Base-by-base conservation (phyloP, 768 basidiomycete genomes). In the Megacollybia marginata region DNA sequence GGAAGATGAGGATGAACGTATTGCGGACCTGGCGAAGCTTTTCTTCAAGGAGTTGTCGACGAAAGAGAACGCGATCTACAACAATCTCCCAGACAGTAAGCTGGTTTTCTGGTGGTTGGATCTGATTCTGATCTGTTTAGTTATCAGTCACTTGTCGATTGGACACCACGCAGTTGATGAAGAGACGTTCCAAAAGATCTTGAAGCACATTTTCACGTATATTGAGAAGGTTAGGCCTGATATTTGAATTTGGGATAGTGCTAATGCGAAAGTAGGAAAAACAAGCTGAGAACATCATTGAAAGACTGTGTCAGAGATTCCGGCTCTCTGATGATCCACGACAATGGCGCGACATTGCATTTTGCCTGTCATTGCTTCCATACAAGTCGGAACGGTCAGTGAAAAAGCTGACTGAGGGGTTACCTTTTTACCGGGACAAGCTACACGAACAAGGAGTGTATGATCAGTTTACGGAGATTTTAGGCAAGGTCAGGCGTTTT, bases 51-150 rank as follows among this genome's bases (percentile, higher is more conserved):
- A 98, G 62, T 69, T 99, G 47, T 86, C 91, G 33, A 93, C 91
- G 23, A 99, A 98, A 69, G 96, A 98, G 58, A 99, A 99, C 63
- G 96, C 94, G 7, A 94, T 99, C 50, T 97, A 98, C 64, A 98
- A 98, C 67, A 99, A 99, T 65, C 67, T 99, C 58, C 96, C 94
- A 2, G 96, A 99, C 68, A 88, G 90, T 89, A 58, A 33, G 82
- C 50, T 10, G 11, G 38, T 19, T 36, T 15, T 48, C 16, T 43
- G 45, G 5, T 33, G 46, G 2, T 44, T 42, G 33, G 31, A 28
- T 32, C 42, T 15, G 43, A 51, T 53, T 46, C 55, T 53, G 9
- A 33, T 13, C 44, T 13, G 46, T 48, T 35, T 53, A 92, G 89
- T 99, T 46, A 98, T 99, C 69, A 92, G 89, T 60, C 94, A 98